Conservation (phyloP, 1,284 basidiomycete genomes). For the Pseudozyma hubeiensis region DNA sequence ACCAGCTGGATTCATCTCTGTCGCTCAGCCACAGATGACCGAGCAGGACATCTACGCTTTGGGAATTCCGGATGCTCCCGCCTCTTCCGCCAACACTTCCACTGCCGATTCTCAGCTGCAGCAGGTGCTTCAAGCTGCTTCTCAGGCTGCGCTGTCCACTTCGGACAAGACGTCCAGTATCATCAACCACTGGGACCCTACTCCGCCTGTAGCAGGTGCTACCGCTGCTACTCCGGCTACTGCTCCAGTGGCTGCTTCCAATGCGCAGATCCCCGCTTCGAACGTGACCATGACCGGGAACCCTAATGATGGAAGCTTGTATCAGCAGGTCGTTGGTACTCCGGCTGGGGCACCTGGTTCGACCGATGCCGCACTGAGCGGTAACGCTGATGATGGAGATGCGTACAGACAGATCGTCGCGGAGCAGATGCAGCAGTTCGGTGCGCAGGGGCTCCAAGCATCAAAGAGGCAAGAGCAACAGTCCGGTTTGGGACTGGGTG, state of each 20-base stretch:
- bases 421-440: slow-evolving; percentile 25
- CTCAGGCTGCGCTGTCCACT: slow-evolving; percentile 8
- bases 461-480: slow-evolving; percentile 13
- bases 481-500: slow-evolving; percentile 7
- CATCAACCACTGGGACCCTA: slow-evolving; percentile 29
- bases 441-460: not conserved
- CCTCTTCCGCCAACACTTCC: not conserved
- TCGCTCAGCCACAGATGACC: slow-evolving; percentile 39
- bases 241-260: slow-evolving; percentile 4
- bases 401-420: slow-evolving; percentile 22
- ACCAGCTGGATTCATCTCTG: slow-evolving; percentile 30
- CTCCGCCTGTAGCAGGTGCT: slow-evolving; percentile 10
- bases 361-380: slow-evolving; percentile 1
- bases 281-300: slow-evolving; percentile 18
- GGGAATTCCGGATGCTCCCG: slow-evolving; percentile 21
- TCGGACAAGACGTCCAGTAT: slow-evolving; percentile 13
- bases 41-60: slow-evolving; percentile 42
- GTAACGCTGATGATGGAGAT: slow-evolving; percentile 15
- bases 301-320: slow-evolving; percentile 18
- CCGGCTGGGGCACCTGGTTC: slow-evolving; percentile 1
- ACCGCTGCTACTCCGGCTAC: not conserved
- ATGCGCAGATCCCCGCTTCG: slow-evolving; percentile 13
- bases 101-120: slow-evolving; percentile 7
- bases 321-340: slow-evolving; percentile 18
- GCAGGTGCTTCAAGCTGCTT: slow-evolving; percentile 20